phyloP scores from a whole-genome alignment of 176 grass and related monocot genomes.

The Bolboschoenus planiculmis region DNA sequence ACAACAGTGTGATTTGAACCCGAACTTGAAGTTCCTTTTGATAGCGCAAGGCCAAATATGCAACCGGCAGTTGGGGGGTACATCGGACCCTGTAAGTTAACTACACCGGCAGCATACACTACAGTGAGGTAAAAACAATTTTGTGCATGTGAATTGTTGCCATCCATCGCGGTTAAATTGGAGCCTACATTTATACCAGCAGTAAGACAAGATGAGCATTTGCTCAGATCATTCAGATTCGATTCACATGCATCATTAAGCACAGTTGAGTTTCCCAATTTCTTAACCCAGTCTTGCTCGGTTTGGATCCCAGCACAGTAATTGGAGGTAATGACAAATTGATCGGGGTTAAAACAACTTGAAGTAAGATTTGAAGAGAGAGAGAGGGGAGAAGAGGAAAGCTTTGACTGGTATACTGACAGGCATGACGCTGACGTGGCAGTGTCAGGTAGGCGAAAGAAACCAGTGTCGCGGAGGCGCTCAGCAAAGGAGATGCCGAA shows the following conservation, averaged over 20 bases:
- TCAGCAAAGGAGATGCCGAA: slow-evolving; percentile 44
- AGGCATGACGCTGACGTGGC: slow-evolving; percentile 47
- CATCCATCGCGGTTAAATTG: slow-evolving; percentile 38
- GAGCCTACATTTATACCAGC: slow-evolving; percentile 39
- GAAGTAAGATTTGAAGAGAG: slow-evolving; percentile 40
- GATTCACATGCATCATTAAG: slow-evolving; percentile 52
- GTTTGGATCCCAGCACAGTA: slow-evolving; percentile 64
- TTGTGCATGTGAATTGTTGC: slow-evolving; percentile 32
- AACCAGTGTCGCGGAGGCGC: slow-evolving; percentile 50
- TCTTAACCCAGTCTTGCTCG: slow-evolving; percentile 19
- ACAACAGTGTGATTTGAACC: slow-evolving; percentile 27
- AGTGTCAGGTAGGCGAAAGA: slow-evolving; percentile 55
- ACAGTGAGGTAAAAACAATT: slow-evolving; percentile 61
- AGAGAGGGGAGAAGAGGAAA: slow-evolving; percentile 45
- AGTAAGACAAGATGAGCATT: slow-evolving; percentile 35
- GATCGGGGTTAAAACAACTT: slow-evolving; percentile 42
- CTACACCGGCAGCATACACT: slow-evolving; percentile 53
- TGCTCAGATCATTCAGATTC: slow-evolving; percentile 28
- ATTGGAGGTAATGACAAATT: slow-evolving; percentile 41
- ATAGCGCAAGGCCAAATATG: slow-evolving; percentile 40
- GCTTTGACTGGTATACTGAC: slow-evolving; percentile 27
- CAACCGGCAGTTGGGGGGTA: slow-evolving; percentile 43
- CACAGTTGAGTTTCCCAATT: slow-evolving; percentile 9
- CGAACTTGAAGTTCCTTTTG: slow-evolving; percentile 6
- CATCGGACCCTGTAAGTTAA: slow-evolving; percentile 32